Evolutionary conservation across 441 rosid genomes (phyloP).

Genomic region (Francoa sonchifolia): DNA sequence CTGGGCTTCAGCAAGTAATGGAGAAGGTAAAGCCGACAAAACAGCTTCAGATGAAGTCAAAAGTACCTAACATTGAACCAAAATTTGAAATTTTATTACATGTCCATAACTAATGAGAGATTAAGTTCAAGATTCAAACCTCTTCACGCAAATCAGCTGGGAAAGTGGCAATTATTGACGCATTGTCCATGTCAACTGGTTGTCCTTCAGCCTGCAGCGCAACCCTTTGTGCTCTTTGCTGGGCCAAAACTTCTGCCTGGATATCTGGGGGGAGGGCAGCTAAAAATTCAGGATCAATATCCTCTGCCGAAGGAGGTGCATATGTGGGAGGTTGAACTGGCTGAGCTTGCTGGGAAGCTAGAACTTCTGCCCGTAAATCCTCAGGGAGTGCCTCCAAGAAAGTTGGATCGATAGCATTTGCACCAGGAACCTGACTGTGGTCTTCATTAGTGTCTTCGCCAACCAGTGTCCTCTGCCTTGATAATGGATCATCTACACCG

Average conservation of each 20-base stretch:
- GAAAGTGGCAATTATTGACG: conserved; percentile 95
- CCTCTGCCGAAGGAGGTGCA: conserved; percentile 79
- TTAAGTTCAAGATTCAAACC: conserved; percentile 32
- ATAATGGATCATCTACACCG: conserved; percentile 30
- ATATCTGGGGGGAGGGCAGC: conserved; percentile 98
- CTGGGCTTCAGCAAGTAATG: conserved; percentile 90
- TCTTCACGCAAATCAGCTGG: conserved; percentile 98
- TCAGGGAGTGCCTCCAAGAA: conserved; percentile 96
- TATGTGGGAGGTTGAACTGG: conserved; percentile 78
- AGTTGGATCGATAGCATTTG: conserved; percentile 89
- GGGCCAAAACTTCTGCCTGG: conserved; percentile 97
- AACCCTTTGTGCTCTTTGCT: conserved; percentile 88
- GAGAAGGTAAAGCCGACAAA: conserved; percentile 81
- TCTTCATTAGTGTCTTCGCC: conserved; percentile 45
- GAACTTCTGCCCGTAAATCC: conserved; percentile 88
- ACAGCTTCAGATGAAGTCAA: conserved; percentile 95
- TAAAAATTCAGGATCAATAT: conserved; percentile 94
- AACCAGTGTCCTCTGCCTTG: conserved; percentile 29
- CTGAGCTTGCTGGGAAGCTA: conserved; percentile 96
- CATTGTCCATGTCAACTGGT: conserved; percentile 99
- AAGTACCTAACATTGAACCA: conserved; percentile 51
- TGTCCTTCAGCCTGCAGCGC: conserved; percentile 89
- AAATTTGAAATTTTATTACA: conserved; percentile 12
- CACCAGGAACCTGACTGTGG: conserved; percentile 41
- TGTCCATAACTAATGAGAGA: conserved; percentile 8